Evolutionary conservation across 2,329 filamentous ascomycete species (phyloP), one percentile per base, ranked within the genome.

Genomic region (Berkeleyomyces basicola): DNA sequence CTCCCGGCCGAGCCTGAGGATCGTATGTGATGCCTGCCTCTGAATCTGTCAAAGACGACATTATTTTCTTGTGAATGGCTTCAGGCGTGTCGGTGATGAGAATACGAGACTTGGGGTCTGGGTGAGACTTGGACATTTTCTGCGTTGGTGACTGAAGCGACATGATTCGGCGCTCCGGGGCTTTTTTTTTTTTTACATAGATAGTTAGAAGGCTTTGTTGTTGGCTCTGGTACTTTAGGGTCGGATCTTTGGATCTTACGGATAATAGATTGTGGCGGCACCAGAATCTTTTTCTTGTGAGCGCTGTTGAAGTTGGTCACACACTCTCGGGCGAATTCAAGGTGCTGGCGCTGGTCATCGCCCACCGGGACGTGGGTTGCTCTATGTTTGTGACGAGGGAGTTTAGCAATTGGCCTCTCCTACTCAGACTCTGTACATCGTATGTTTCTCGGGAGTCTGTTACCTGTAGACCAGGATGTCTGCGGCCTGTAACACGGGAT

Each of bases 281-380:
- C 76, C 2, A 95, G 72, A 11, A 76, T 78, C n/a, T 82, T 72
- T 0, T 82, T 82, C 53, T 65, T 62, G 68, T 88, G 89, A 1
- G 81, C 74, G 70, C 88, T 79, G 72, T 97, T 96, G 76, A 99
- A 97, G 70, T 87, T 88, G 65, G 82, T 86, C 7, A 87, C 93
- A 66, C 90, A 86, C 70, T 95, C 86, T 61, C 93, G 82, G 0
- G 91, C 84, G 71, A 97, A 95, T 71, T 99, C 93, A 31, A 99
- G 82, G 73, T 99, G 93, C 69, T 99, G 93, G 63, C 78, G 79
- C 74, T 99, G 93, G 72, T 99, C 93, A 67, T 95, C 88, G n/a
- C 93, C 93, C 1, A 99, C 92, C 9, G 93, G 93, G 33, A 99
- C 92, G 74, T 96, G 89, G 0, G 92, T 96, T 65, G 92, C 87